Evolutionary conservation across 1,284 basidiomycete genomes (phyloP).

Genomic region (Takashimella koratensis): DNA sequence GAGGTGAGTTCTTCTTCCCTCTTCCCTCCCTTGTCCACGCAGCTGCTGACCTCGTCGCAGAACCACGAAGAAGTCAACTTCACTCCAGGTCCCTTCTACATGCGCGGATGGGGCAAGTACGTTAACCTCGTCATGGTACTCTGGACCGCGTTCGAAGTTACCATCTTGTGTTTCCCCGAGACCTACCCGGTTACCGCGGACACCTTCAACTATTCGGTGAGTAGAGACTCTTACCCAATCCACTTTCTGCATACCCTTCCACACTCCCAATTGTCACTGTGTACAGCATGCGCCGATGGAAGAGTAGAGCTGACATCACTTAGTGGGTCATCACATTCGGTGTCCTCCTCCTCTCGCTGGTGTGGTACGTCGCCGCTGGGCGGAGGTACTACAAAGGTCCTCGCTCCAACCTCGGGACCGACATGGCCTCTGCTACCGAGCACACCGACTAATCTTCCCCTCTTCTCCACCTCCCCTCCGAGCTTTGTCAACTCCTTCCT

Average conservation of each 20-base stretch:
- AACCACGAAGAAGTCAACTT: constrained; percentile 39
- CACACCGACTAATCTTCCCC: too few relatives aligned
- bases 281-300: too few relatives aligned
- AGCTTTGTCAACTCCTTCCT: too few relatives aligned
- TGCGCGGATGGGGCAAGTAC: constrained; percentile 25
- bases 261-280: too few relatives aligned
- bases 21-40: not conserved
- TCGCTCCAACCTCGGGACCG: constrained; percentile 10
- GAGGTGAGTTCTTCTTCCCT: constrained; percentile 13
- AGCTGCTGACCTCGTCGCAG: constrained; percentile 1
- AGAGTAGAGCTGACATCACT: too few relatives aligned
- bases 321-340: constrained; percentile 39
- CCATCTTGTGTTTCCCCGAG: constrained; percentile 32
- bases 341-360: constrained; percentile 44
- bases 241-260: too few relatives aligned
- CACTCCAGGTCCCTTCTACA: constrained; percentile 42
- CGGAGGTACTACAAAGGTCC: constrained; percentile 51
- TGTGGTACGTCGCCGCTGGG: constrained; percentile 51
- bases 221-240: too few relatives aligned
- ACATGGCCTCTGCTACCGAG: not conserved
- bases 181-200: constrained; percentile 22
- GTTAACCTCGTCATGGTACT: constrained; percentile 35
- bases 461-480: too few relatives aligned
- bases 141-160: constrained; percentile 32
- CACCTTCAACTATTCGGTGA: constrained; percentile 26